A percentile compares a stretch with the other conserved stretches of the same genome.
Evolutionary conservation across 768 basidiomycete genomes (phyloP).

Genomic region (Macrolepiota fuliginosa): DNA sequence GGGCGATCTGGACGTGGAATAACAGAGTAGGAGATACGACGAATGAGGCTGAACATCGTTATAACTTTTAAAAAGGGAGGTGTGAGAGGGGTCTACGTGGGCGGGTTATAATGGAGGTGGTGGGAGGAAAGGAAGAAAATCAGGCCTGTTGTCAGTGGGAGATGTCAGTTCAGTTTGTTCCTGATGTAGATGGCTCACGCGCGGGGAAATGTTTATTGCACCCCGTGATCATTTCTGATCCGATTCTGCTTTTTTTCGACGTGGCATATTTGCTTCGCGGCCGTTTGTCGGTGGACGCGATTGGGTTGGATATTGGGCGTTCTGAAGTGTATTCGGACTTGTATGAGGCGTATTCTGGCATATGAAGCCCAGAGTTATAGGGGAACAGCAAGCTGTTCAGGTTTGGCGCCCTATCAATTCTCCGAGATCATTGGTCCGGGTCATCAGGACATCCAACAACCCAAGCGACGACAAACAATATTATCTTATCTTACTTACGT

Average conservation of each 20-base stretch:
- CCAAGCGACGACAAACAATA: not conserved
- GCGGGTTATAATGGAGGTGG: not conserved
- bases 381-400: too few species aligned
- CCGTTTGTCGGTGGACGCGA: not conserved
- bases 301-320: not conserved
- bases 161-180: not conserved
- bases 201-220: not conserved
- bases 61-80: not conserved
- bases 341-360: too few species aligned
- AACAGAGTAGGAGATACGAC: constrained; percentile 68
- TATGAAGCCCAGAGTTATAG: too few species aligned
- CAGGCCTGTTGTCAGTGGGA: not conserved
- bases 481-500: constrained; percentile 3
- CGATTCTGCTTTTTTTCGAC: not conserved
- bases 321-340: not conserved
- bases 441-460: too few species aligned
- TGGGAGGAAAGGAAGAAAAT: not conserved
- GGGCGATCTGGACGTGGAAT: constrained; percentile 72
- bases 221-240: constrained; percentile 10
- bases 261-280: constrained; percentile 7
- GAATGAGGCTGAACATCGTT: constrained; percentile 68
- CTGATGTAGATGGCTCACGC: not conserved
- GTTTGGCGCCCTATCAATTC: too few species aligned
- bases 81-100: not conserved
- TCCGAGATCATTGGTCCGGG: too few species aligned